Evolutionary conservation across 805 yeast species (phyloP).

Genomic region (Komagataella ulmi): DNA sequence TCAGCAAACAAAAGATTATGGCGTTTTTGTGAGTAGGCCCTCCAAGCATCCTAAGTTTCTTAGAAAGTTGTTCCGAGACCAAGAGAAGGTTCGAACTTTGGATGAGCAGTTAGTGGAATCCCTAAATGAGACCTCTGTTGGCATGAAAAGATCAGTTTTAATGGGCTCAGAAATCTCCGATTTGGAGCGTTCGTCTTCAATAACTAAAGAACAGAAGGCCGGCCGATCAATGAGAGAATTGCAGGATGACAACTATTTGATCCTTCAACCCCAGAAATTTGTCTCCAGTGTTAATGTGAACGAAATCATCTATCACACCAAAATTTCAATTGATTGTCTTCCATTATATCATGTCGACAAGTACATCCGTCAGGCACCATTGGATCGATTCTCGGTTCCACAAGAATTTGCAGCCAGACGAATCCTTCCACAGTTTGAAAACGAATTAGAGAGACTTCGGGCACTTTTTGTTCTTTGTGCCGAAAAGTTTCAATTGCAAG

Average conservation of each 20-base stretch:
- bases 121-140: slow-evolving; percentile 18
- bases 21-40: slow-evolving; percentile 27
- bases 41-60: slow-evolving; percentile 30
- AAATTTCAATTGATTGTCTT: slow-evolving; percentile 9
- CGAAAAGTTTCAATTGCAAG: slow-evolving; percentile 38
- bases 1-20: neutral
- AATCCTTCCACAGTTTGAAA: slow-evolving; percentile 36
- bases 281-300: slow-evolving; percentile 31
- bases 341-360: slow-evolving; percentile 28
- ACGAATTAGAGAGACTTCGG: slow-evolving; percentile 46
- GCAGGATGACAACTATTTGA: slow-evolving; percentile 43
- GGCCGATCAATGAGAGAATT: slow-evolving; percentile 53
- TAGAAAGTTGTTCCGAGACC: slow-evolving; percentile 25
- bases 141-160: slow-evolving; percentile 21
- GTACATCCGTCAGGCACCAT: slow-evolving; percentile 21
- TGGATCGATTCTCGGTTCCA: slow-evolving; percentile 30
- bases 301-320: slow-evolving; percentile 18
- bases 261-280: slow-evolving; percentile 48
- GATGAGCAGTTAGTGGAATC: slow-evolving; percentile 18
- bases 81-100: slow-evolving; percentile 16
- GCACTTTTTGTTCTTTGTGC: slow-evolving; percentile 53
- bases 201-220: slow-evolving; percentile 56
- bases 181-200: slow-evolving; percentile 58
- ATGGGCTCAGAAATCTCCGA: slow-evolving; percentile 26
- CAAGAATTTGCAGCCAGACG: slow-evolving; percentile 41